These are phyloP conservation scores for Misopates orontium DNA, from an alignment of 257 asterid species.

Conservation along the genomic window DNA sequence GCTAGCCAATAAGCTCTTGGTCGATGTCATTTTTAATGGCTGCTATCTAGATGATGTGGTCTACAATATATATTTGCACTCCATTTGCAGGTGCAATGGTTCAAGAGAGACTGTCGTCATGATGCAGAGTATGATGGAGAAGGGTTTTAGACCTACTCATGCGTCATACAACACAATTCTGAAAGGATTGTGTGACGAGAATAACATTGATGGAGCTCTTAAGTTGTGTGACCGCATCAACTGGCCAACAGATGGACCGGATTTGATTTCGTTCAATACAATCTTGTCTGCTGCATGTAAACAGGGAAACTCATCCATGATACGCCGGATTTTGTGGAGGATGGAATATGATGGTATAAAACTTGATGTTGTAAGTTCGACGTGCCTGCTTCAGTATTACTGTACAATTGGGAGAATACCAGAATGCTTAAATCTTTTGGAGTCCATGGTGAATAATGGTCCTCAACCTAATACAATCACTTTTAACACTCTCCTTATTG, in stretches of 20 bases:
- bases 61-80: constrained; percentile 49
- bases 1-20: constrained; percentile 37
- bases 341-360: constrained; percentile 48
- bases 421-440: constrained; percentile 44
- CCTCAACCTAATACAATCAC: constrained; percentile 46
- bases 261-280: constrained; percentile 53
- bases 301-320: constrained; percentile 36
- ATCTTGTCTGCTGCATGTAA: constrained; percentile 62
- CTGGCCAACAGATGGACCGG: constrained; percentile 55
- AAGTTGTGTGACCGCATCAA: constrained; percentile 37
- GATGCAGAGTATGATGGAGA: constrained; percentile 39
- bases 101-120: constrained; percentile 43
- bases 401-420: constrained; percentile 34
- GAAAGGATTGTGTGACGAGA: constrained; percentile 53
- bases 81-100: constrained; percentile 37
- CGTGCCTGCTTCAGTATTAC: constrained; percentile 55
- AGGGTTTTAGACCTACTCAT: constrained; percentile 52
- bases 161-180: constrained; percentile 50
- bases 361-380: constrained; percentile 47
- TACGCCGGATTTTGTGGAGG: constrained; percentile 37
- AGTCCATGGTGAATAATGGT: constrained; percentile 43
- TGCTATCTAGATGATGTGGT: constrained; percentile 42
- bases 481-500: constrained; percentile 46
- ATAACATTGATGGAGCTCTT: constrained; percentile 41
- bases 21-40: constrained; percentile 34